Conservation (phyloP, 352 stramenopile genomes). For the Blastocystis sp. region DNA sequence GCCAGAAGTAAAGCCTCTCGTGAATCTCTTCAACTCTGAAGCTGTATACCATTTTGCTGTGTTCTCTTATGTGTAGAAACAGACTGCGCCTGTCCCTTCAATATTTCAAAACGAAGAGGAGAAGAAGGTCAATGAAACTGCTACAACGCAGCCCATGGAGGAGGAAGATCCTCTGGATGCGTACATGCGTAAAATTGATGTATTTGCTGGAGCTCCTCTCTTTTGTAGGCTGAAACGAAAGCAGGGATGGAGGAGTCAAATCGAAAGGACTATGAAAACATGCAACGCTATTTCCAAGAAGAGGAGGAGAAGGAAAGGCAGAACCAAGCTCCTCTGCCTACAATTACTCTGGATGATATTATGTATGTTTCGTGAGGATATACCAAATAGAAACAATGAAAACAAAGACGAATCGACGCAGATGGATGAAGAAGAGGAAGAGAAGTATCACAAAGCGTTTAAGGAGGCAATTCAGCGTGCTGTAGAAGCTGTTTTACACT, state of each 20-base stretch:
- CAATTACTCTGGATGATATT: constrained; percentile 69
- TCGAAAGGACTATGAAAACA: constrained; percentile 18
- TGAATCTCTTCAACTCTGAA: background rate
- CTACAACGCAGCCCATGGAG: background rate
- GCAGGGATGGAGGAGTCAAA: background rate
- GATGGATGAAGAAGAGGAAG: constrained; percentile 63
- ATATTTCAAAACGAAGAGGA: background rate
- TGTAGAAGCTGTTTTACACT: constrained; percentile 63
- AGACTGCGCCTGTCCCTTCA: background rate
- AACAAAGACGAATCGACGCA: constrained; percentile 8
- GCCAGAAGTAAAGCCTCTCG: constrained; percentile 18
- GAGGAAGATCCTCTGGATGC: constrained; percentile 63
- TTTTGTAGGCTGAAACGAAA: constrained; percentile 47
- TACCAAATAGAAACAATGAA: constrained; percentile 18
- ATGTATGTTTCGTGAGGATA: constrained; percentile 46
- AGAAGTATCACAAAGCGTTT: constrained; percentile 64
- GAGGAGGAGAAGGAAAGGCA: constrained; percentile 26
- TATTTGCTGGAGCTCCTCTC: background rate
- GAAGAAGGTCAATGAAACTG: background rate
- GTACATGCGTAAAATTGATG: constrained; percentile 59
- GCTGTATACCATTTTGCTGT: background rate
- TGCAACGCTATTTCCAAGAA: constrained; percentile 4
- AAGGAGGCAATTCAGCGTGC: constrained; percentile 66
- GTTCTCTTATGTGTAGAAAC: background rate
- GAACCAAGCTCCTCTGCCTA: background rate